Evolutionary conservation across 1,284 basidiomycete species (phyloP), one percentile per base, ranked within the genome.

Genomic region (Trichosporon coremiiforme): DNA sequence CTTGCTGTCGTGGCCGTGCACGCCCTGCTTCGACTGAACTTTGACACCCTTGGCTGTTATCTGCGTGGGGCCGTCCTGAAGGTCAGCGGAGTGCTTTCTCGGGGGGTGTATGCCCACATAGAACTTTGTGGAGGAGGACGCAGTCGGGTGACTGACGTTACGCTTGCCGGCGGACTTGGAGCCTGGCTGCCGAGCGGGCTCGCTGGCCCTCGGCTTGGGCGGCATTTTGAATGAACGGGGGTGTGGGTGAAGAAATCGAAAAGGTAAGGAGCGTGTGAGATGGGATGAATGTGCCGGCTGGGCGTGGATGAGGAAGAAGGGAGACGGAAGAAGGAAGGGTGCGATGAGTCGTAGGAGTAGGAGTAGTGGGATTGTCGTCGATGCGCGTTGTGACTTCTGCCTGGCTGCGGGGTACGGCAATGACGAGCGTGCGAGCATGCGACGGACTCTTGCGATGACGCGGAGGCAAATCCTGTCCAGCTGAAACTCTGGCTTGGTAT

Each of bases 61-160:
- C 57, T 60, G 31, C 29, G 57, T 64, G 5, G 63, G 63, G 20
- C 63, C 63, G 38, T 64, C 63, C 63, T 64, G 22, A 9, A 12
- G 4, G 63, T 64, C 36, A 64, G 63, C 17, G 47, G 33, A 5
- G n/a, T 45, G 33, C 9, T 10, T 10, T 38, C n/a, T n/a, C n/a
- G n/a, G 36, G 2, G 36, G 36, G 5, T 10, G 10, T 38, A 38
- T 20, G 66, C 71, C 1, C 15, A 73, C 71, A 33, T 73, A 73
- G 64, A 73, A 73, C 66, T 70, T 70, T 47, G 71, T 45, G n/a
- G 20, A 22, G 33, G 70, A 45, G 20, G 45, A 15, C 2, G 31
- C 33, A 25, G 62, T 53, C 13, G 67, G 67, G 35, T 68, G 41
- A 29, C 66, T 7, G 45, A 68, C 70, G 38, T 70, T 68, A 33